Conservation (phyloP, 176 grass and related monocot genomes). For the Juncus inflexus region DNA sequence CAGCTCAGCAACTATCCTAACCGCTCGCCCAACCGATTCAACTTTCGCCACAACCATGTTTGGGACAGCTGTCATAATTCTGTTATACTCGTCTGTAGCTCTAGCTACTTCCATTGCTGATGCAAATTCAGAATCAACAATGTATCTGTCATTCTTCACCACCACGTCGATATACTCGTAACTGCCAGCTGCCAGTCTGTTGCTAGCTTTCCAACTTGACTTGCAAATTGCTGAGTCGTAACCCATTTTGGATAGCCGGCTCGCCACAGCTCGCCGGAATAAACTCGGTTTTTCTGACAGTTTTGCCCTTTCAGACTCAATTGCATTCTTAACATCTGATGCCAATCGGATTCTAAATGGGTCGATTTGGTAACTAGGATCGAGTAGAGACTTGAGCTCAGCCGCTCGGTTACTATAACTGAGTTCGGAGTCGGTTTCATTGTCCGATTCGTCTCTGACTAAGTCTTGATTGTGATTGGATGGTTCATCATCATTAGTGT, state of each 20-base stretch:
- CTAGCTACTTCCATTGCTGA: conserved; percentile 69
- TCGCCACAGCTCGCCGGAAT: conserved; percentile 51
- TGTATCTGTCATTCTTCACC: conserved; percentile 36
- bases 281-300: conserved; percentile 25
- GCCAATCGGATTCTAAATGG: conserved; percentile 55
- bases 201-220: conserved; percentile 55
- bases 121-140: conserved; percentile 78
- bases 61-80: conserved; percentile 36
- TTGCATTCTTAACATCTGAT: conserved; percentile 32
- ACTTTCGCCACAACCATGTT: conserved; percentile 48
- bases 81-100: conserved; percentile 54
- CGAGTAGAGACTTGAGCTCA: conserved; percentile 44
- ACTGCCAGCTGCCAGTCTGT: conserved; percentile 42
- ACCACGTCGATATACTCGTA: conserved; percentile 98
- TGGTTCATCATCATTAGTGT: not conserved
- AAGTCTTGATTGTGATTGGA: conserved; percentile 4
- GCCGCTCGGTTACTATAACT: conserved; percentile 25
- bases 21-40: conserved; percentile 50
- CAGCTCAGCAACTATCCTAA: conserved; percentile 48
- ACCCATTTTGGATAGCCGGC: conserved; percentile 38
- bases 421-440: not conserved
- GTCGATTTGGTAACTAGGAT: conserved; percentile 41
- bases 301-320: conserved; percentile 31
- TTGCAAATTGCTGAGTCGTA: conserved; percentile 87
- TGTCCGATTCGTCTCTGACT: conserved; percentile 1